Conservation (phyloP, 805 yeast species). For the Wickerhamiella occidentalis region DNA sequence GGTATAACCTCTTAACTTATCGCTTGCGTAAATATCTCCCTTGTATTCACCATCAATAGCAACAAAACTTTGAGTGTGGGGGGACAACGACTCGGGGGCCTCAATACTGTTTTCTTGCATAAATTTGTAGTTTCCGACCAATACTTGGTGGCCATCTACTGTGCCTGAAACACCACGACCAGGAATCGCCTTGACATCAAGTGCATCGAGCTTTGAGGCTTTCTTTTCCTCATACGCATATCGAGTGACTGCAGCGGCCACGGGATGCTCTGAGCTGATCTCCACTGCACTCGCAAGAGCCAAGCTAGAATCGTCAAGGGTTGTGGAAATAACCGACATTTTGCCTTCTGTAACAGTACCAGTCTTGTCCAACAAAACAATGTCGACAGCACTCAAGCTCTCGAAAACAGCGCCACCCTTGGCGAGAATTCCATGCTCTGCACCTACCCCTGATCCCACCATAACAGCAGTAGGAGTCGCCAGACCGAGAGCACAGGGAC, state of each 20-base stretch:
- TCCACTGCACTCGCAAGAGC: constrained; percentile 48
- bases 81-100: background rate
- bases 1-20: constrained; percentile 57
- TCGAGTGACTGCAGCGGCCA: constrained; percentile 54
- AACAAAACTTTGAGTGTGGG: constrained; percentile 36
- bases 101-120: constrained; percentile 24
- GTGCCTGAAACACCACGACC: constrained; percentile 29
- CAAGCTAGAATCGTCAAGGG: constrained; percentile 35
- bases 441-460: constrained; percentile 98
- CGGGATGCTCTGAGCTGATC: constrained; percentile 71
- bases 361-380: constrained; percentile 82
- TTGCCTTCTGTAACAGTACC: constrained; percentile 87
- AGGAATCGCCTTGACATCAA: constrained; percentile 21
- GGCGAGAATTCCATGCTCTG: constrained; percentile 73
- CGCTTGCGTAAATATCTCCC: constrained; percentile 60
- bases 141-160: constrained; percentile 15
- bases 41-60: constrained; percentile 43
- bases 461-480: constrained; percentile 98
- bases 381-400: constrained; percentile 47
- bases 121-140: constrained; percentile 24
- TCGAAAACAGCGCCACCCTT: constrained; percentile 91
- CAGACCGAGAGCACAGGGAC: constrained; percentile 95
- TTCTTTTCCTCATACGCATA: background rate
- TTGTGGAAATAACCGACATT: constrained; percentile 38
- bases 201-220: background rate